phyloP scores from a whole-genome alignment of 163 green algal genomes.

The Trebouxiophyceae sp. region DNA sequence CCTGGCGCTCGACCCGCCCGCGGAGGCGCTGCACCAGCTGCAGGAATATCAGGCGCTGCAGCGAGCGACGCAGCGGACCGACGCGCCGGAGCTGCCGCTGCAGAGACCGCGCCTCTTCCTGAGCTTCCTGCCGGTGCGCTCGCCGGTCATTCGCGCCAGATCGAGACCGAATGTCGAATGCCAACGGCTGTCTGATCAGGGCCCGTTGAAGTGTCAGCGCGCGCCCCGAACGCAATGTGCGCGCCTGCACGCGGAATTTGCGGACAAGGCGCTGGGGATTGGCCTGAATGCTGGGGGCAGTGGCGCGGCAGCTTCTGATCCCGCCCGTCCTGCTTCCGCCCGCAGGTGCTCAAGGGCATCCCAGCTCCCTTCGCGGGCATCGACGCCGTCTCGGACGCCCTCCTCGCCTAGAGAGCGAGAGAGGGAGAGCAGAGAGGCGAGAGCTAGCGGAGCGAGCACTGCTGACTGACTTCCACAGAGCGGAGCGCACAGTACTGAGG shows the following conservation, averaged over 20 bases:
- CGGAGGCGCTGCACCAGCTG: constrained; percentile 19
- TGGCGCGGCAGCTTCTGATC: not conserved
- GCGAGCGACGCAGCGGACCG: constrained; percentile 9
- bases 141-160: not conserved
- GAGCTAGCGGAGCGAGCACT: no score
- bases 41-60: constrained; percentile 13
- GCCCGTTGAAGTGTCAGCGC: not conserved
- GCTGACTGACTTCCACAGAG: no score
- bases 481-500: no score
- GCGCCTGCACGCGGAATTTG: not conserved
- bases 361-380: constrained; percentile 41
- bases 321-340: no score
- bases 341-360: constrained; percentile 30
- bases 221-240: not conserved
- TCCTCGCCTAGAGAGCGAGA: no score
- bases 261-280: not conserved
- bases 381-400: constrained; percentile 27
- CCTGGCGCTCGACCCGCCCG: constrained; percentile 22
- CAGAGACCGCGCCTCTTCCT: constrained; percentile 4
- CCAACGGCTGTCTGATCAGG: not conserved
- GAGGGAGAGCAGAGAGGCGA: constrained; percentile 11
- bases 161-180: not conserved
- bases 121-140: constrained; percentile 9
- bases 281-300: not conserved
- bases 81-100: constrained; percentile 5